phyloP scores from a whole-genome alignment of 352 stramenopile species.

The Phytophthora vignae region DNA sequence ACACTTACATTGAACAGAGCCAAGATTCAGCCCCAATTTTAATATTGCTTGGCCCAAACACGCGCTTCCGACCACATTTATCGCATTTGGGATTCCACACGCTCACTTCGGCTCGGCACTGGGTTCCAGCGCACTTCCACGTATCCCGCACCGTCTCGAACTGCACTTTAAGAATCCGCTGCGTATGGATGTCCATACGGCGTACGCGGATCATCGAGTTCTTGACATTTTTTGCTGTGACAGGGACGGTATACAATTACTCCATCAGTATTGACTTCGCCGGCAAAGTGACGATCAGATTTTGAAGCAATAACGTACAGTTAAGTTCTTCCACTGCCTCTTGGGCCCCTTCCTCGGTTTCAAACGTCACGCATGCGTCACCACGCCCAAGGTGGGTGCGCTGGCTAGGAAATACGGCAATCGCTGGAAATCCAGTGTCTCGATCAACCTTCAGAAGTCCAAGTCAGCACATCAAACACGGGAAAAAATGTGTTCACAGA shows the following conservation, averaged over 20 bases:
- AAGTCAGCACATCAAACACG: not conserved
- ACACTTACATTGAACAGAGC: conserved; percentile 77
- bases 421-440: conserved; percentile 54
- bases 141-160: conserved; percentile 52
- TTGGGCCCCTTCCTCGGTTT: conserved; percentile 40
- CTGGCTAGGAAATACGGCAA: conserved; percentile 65
- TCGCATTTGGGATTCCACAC: conserved; percentile 68
- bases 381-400: conserved; percentile 57
- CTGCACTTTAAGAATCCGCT: conserved; percentile 55
- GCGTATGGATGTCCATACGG: conserved; percentile 53
- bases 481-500: not conserved
- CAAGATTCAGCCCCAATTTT: conserved; percentile 57
- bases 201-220: conserved; percentile 64
- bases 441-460: conserved; percentile 45
- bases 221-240: conserved; percentile 62
- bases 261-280: not conserved
- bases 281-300: not conserved
- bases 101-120: conserved; percentile 67
- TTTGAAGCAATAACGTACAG: conserved; percentile 30
- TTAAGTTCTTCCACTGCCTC: conserved; percentile 66
- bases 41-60: conserved; percentile 60
- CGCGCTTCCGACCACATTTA: conserved; percentile 54
- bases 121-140: conserved; percentile 56
- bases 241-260: too few species aligned
- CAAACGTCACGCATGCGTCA: conserved; percentile 62